Base-by-base conservation (phyloP, 2,329 filamentous ascomycete genomes). In the Cytospora schulzeri region DNA sequence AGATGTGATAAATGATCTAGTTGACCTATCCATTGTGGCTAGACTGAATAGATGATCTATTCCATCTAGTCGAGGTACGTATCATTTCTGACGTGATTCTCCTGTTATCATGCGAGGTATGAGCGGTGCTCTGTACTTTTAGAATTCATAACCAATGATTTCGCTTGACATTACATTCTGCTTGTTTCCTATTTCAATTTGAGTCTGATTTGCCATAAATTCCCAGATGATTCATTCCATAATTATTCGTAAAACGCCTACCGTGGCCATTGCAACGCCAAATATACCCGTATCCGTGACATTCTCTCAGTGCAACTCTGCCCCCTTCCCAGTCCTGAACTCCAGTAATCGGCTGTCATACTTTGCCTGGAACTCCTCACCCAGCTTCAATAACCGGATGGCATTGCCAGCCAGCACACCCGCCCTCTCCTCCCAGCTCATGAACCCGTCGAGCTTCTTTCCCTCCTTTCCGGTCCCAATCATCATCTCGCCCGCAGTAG, bases 401-500 rank as follows among this genome's bases (percentile, higher is more conserved):
- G 75, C 71, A 62, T 76, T 76, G 24, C 71, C 69, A 24, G 70
- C 70, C 35, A 76, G 55, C n/a, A 76, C 68, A 4, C 71, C 67
- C 3, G 73, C 73, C 60, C 73, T 67, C 51, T 76, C 69, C 19
- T 71, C 68, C 73, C 72, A 75, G 28, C 60, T 72, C 68, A 76
- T 67, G 41, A 76, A 75, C 3, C 38, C 56, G 5, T 67, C 65
- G 1, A 76, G 64, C 22, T 67, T 65, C 24, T 45, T 22, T 14
- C 55, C 51, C 7, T 33, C 53, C 2, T 52, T 48, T 15, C 72
- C 71, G 50, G 73, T 70, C 2, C 69, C 69, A 31, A 71, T 69
- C 12, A 76, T 63, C 73, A 76, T 74, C 66, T 72, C 71, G 1
- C 74, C 74, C 2, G 75, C 73, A 14, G 73, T 68, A 0, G 74